Evolutionary conservation across 495 filamentous ascomycete genomes (phyloP).

Genomic region (Xylaria venustula): DNA sequence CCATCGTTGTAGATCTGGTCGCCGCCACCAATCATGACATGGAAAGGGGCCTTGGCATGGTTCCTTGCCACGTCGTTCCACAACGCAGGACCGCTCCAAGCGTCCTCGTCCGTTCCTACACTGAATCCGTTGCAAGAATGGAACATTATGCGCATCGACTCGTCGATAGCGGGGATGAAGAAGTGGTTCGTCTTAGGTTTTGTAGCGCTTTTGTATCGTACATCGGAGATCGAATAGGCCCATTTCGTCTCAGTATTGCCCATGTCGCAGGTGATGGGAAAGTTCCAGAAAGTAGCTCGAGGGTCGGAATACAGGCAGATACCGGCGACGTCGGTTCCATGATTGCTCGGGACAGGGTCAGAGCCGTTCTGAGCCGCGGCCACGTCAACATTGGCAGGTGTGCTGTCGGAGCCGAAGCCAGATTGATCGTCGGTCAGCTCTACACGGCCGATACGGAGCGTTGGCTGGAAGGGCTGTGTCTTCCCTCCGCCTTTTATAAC

Average conservation of each 20-base stretch:
- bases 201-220: slow-evolving; percentile 43
- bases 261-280: slow-evolving; percentile 61
- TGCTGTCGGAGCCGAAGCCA: slow-evolving; percentile 13
- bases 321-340: slow-evolving; percentile 35
- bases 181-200: slow-evolving; percentile 58
- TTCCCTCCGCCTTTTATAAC: slow-evolving; percentile 67
- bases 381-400: slow-evolving; percentile 16
- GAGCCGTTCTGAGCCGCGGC: neutral
- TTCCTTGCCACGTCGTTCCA: slow-evolving; percentile 88
- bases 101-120: slow-evolving; percentile 83
- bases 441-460: slow-evolving; percentile 30
- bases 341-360: slow-evolving; percentile 23
- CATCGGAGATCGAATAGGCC: slow-evolving; percentile 55
- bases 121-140: slow-evolving; percentile 96
- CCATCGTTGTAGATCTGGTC: slow-evolving; percentile 96
- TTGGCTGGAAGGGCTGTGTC: slow-evolving; percentile 32
- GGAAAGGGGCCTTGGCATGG: slow-evolving; percentile 71
- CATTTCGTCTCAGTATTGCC: slow-evolving; percentile 53
- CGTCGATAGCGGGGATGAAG: slow-evolving; percentile 69
- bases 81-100: slow-evolving; percentile 75
- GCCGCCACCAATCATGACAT: slow-evolving; percentile 94
- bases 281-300: slow-evolving; percentile 78
- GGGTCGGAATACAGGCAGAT: slow-evolving; percentile 77
- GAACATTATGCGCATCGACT: slow-evolving; percentile 95
- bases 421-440: slow-evolving; percentile 13